Evolutionary conservation across 1,284 basidiomycete species (phyloP).

Genomic region (Microbotryum scabiosae): DNA sequence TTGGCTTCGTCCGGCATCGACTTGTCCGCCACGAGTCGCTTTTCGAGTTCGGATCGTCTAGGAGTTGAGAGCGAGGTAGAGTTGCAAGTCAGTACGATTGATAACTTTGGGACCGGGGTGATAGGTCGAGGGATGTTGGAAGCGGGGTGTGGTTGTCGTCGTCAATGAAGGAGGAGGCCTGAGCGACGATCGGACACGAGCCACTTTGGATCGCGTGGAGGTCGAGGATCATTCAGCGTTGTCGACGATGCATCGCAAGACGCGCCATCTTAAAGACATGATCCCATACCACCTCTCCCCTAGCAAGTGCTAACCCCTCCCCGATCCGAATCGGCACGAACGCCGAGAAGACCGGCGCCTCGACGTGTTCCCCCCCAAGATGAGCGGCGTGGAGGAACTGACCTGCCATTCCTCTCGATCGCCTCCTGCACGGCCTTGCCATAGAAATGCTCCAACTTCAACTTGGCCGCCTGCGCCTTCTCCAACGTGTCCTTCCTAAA

Average conservation of each 20-base stretch:
- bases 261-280: no score
- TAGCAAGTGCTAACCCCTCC: no score
- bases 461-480: constrained; percentile 87
- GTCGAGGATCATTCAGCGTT: no score
- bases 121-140: constrained; percentile 41
- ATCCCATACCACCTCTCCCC: no score
- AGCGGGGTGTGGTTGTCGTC: constrained; percentile 45
- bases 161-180: not conserved
- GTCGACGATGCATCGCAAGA: no score
- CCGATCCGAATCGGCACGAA: not conserved
- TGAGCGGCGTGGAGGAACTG: constrained; percentile 26
- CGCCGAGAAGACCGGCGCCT: not conserved
- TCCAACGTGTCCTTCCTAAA: constrained; percentile 85
- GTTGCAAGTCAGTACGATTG: constrained; percentile 16
- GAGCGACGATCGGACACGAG: no score
- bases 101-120: constrained; percentile 2
- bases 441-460: constrained; percentile 96
- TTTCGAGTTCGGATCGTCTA: constrained; percentile 88
- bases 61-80: not conserved
- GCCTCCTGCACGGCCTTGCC: constrained; percentile 89
- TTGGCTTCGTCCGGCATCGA: constrained; percentile 30
- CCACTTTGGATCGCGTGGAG: no score
- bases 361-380: not conserved
- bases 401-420: constrained; percentile 79
- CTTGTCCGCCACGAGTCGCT: constrained; percentile 64